These are phyloP conservation scores for Candida sithepensis DNA, from an alignment of 805 yeast species.

Conservation along the genomic window DNA sequence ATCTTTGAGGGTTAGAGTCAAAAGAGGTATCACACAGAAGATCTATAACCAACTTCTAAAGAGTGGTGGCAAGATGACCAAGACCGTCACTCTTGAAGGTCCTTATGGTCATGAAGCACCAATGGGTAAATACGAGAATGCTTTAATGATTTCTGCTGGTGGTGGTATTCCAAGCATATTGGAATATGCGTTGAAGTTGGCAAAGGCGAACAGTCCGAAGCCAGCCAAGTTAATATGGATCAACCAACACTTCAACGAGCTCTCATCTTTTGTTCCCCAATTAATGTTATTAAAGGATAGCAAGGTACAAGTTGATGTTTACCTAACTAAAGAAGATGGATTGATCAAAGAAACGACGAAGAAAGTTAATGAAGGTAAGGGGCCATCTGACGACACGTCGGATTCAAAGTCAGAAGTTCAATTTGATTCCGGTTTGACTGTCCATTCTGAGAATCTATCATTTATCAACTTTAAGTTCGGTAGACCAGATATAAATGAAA, in stretches of 20 bases:
- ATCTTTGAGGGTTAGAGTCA: constrained; percentile 41
- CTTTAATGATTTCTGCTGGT: constrained; percentile 65
- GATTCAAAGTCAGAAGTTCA: background rate
- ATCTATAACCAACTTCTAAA: constrained; percentile 31
- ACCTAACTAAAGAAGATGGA: constrained; percentile 33
- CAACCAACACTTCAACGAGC: constrained; percentile 43
- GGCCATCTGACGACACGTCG: background rate
- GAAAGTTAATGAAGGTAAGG: background rate
- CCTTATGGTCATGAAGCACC: constrained; percentile 61
- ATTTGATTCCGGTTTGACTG: background rate
- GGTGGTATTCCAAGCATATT: constrained; percentile 60
- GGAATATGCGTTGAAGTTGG: constrained; percentile 33
- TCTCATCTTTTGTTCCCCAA: constrained; percentile 43
- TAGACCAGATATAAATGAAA: constrained; percentile 35
- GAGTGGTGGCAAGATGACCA: constrained; percentile 12
- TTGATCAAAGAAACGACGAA: constrained; percentile 15
- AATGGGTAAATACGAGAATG: constrained; percentile 43
- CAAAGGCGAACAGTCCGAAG: constrained; percentile 22
- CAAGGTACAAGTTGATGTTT: constrained; percentile 30
- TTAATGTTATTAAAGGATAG: constrained; percentile 28
- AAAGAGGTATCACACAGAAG: constrained; percentile 50
- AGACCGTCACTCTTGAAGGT: constrained; percentile 50
- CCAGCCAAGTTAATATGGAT: constrained; percentile 56
- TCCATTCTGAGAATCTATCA: constrained; percentile 10
- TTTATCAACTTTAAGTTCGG: constrained; percentile 37